These are phyloP conservation scores for Oidiodendron maius DNA, from an alignment of 495 filamentous ascomycete genomes.

Conservation along the genomic window DNA sequence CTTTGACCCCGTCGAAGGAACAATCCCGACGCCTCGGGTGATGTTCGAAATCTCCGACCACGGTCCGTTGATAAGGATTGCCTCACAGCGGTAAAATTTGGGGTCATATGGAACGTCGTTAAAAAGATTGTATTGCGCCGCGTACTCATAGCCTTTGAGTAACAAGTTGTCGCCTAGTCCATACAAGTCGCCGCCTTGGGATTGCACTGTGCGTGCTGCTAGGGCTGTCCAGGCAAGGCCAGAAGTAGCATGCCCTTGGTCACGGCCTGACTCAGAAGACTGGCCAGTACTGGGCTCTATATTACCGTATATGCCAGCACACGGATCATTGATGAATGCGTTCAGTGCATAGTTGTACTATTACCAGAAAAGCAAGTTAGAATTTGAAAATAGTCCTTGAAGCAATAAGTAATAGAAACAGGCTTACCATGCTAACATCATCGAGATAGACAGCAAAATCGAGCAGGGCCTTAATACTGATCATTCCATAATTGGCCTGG, in stretches of 20 bases:
- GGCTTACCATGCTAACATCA: too few relatives aligned
- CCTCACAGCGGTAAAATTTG: conserved; percentile 30
- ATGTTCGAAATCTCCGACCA: conserved; percentile 26
- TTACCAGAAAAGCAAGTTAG: too few relatives aligned
- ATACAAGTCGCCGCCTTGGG: conserved; percentile 30
- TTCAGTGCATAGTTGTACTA: neutral
- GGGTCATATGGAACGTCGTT: conserved; percentile 30
- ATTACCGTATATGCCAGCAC: conserved; percentile 11
- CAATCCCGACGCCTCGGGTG: conserved; percentile 18
- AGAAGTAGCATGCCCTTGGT: conserved; percentile 20
- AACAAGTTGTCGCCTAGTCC: conserved; percentile 25
- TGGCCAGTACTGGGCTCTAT: conserved; percentile 27
- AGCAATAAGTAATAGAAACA: too few relatives aligned
- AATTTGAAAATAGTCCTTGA: too few relatives aligned
- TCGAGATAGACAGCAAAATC: too few relatives aligned
- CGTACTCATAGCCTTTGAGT: conserved; percentile 29
- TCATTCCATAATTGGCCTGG: conserved; percentile 29
- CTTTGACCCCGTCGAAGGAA: conserved; percentile 2
- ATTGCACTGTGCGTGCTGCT: conserved; percentile 23
- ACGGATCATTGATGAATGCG: neutral
- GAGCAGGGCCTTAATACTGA: conserved; percentile 30
- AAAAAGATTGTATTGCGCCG: conserved; percentile 29
- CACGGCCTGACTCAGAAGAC: conserved; percentile 21
- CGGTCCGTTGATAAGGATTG: conserved; percentile 29
- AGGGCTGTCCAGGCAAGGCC: conserved; percentile 24